A percentile compares a stretch with the other conserved stretches of the same genome.
These are phyloP conservation scores for Arthrobotrys iridis DNA, from an alignment of 2,329 filamentous ascomycete species.

Conservation along the genomic window DNA sequence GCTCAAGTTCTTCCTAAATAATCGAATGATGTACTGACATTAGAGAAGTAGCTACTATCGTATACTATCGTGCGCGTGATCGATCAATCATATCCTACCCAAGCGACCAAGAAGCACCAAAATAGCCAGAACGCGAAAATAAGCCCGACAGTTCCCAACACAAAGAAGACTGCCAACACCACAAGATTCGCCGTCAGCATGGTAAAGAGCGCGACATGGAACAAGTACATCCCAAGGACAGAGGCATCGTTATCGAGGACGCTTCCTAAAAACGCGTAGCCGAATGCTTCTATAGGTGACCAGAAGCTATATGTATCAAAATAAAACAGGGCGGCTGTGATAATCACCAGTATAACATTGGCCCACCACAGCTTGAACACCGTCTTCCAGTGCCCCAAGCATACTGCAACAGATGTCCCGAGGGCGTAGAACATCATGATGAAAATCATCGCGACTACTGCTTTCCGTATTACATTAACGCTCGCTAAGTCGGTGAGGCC, in stretches of 20 bases:
- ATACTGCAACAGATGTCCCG: constrained; percentile 9
- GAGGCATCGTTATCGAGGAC: background rate
- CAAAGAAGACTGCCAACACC: background rate
- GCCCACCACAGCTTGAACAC: constrained; percentile 18
- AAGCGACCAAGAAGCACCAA: constrained; percentile 10
- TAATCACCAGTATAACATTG: background rate
- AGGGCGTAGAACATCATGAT: constrained; percentile 11
- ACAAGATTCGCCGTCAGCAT: background rate
- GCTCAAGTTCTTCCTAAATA: too few species aligned
- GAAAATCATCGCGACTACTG: constrained; percentile 7
- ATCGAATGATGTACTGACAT: too few species aligned
- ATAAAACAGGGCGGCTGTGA: background rate
- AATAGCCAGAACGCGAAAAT: constrained; percentile 5
- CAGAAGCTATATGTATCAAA: constrained; percentile 14
- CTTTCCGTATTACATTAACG: constrained; percentile 5
- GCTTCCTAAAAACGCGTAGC: background rate
- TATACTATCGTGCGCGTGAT: too few species aligned
- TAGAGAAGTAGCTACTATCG: too few species aligned
- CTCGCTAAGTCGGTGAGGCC: background rate
- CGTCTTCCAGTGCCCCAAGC: constrained; percentile 15
- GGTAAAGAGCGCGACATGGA: background rate
- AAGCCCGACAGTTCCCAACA: background rate
- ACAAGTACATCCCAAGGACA: constrained; percentile 10
- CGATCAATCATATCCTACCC: too few species aligned
- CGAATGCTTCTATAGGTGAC: background rate